Evolutionary conservation across 208 protist genomes (phyloP), one percentile per base, ranked within the genome.

Genomic region (Trypanosoma theileri): DNA sequence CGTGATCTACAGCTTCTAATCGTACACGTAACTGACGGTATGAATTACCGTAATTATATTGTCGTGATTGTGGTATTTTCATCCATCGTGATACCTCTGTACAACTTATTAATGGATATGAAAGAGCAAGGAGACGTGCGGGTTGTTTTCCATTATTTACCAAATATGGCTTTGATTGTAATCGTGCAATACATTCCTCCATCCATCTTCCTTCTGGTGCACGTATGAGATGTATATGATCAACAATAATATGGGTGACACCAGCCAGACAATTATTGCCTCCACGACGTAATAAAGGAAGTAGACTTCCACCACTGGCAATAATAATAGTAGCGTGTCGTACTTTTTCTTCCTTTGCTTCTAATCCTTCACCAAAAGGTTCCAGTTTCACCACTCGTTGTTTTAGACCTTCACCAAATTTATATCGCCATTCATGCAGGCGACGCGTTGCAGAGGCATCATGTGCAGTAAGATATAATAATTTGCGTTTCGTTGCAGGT

Each of bases 31-130:
- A 70, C 66, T 86, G 79, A 4, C 91, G 80, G 78, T 89, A 91
- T 28, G 80, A 85, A 56, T 59, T 79, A 44, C 91, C 88, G 68
- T 85, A 93, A 71, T 96, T 96, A 69, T 83, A 92, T 71, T 92
- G 90, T 22, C 74, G 55, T 6, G 71, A 62, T 22, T 50, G 41
- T 13, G 81, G 75, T 22, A 96, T 81, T 52, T 77, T 75, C 75
- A 96, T 79, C 91, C 91, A 96, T 22, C 83, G 86, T n/a, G 85
- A 81, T n/a, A 96, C 58, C 75, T 96, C 91, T 14, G 66, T 75
- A 19, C 67, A 77, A 70, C 86, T 93, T 55, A 94, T 92, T n/a
- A 94, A 79, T 11, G 91, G 85, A 62, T 93, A 94, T 0, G 88
- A 88, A n/a, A 96, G 82, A 8, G 85, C 88, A 19, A 96, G 79